Conservation (phyloP, 257 asterid species). For the Vinca minor region DNA sequence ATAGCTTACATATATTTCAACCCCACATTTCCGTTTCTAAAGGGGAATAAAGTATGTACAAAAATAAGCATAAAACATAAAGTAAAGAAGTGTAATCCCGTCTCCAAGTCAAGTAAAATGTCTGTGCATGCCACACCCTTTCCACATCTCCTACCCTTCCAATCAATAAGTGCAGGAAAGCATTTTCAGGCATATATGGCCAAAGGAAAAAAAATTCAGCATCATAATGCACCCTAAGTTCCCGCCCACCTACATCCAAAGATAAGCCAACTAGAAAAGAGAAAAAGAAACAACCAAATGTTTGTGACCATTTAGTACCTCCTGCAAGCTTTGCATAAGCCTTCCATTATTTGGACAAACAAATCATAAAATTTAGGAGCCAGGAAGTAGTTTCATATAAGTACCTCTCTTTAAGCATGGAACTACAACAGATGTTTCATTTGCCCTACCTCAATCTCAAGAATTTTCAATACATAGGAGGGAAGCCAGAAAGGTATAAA, state of each 20-base stretch:
- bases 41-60: neutral
- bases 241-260: neutral
- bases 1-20: neutral
- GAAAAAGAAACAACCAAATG: neutral
- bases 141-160: neutral
- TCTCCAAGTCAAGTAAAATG: neutral
- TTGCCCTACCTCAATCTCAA: neutral
- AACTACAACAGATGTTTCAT: neutral
- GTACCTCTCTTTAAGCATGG: neutral
- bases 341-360: neutral
- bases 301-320: neutral
- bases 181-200: neutral
- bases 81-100: neutral
- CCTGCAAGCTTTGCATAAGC: neutral
- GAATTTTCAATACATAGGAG: neutral
- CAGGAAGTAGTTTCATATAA: neutral
- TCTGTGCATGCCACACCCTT: no score
- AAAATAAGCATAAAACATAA: neutral
- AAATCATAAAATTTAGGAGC: neutral
- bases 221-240: neutral
- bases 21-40: neutral
- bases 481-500: neutral
- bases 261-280: neutral
- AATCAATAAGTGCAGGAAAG: neutral
- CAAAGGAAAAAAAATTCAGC: neutral